phyloP scores from a whole-genome alignment of 1,139 yeast genomes.

The Pichia sp. region DNA sequence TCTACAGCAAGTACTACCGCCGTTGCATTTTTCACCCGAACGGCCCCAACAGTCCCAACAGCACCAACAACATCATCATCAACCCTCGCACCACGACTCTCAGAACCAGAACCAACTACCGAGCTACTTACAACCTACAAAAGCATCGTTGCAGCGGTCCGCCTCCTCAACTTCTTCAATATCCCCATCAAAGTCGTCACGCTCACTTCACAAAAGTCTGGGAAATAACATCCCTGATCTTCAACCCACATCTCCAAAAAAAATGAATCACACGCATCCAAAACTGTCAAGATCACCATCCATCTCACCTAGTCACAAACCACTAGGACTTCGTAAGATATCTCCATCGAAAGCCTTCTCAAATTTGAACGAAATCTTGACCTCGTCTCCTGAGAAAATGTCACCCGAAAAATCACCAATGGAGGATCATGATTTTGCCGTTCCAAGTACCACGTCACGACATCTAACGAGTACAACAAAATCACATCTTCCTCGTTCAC shows the following conservation, averaged over 20 bases:
- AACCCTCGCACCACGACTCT: too few relatives aligned
- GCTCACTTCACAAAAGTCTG: background rate
- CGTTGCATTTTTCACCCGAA: too few relatives aligned
- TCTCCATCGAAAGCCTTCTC: constrained; percentile 24
- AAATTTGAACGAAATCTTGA: constrained; percentile 14
- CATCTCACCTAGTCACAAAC: constrained; percentile 12
- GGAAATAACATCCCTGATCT: background rate
- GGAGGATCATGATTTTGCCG: too few relatives aligned
- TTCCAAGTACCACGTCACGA: too few relatives aligned
- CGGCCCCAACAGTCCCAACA: too few relatives aligned
- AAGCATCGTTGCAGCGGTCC: constrained; percentile 16
- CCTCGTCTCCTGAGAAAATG: constrained; percentile 6
- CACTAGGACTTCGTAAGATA: constrained; percentile 14
- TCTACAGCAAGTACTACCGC: too few relatives aligned
- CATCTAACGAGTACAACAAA: too few relatives aligned
- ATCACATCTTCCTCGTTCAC: too few relatives aligned
- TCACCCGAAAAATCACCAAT: too few relatives aligned
- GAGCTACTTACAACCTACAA: constrained; percentile 20
- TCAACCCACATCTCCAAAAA: background rate
- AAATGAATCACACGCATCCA: background rate
- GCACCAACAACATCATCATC: too few relatives aligned
- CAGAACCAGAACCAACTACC: constrained; percentile 10
- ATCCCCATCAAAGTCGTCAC: background rate
- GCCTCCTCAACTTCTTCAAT: constrained; percentile 4
- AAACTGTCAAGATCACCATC: constrained; percentile 10